Evolutionary conservation across 179 eudicot species (phyloP), one percentile per base, ranked within the genome.

Genomic region (Nepenthes alata): DNA sequence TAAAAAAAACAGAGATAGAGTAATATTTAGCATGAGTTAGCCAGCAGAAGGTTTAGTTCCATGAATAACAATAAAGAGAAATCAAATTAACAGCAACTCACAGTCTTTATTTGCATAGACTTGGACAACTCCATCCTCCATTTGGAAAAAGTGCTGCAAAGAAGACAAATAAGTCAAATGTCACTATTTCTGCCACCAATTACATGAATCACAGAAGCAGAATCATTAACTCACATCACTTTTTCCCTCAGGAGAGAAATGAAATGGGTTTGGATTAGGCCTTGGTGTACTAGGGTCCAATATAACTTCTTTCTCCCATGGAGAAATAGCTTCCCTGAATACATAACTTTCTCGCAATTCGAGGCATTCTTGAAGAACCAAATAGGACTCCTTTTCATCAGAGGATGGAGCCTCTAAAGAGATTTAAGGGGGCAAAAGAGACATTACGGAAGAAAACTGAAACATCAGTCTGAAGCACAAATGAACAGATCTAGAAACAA

Each of bases 71-170:
- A 47, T 41, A 35, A 61, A 62, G 16, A 14, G 14, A 11, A 50
- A 53, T 51, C 54, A 34, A 67, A 47, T 70, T 66, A 47, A 50
- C 60, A n/a, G 54, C 47, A 67, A 37, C 97, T 76, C 83, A 94
- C 99, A 75, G 63, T 83, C 82, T 84, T 85, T 84, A 77, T 76
- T 83, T 45, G 85, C 84, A 73, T 90, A 94, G 51, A 94, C 97
- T 67, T 94, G 96, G 68, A 85, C 89, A 61, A 94, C 96, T 51
- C 99, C 99, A 82, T 90, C 99, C 80, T 94, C 99, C 99, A 90
- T 94, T 72, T 85, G 81, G 72, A 90, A 90, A 74, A 82, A 70
- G 68, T 94, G 97, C 99, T 94, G 91, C 77, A 85, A 49, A 47
- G 37, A 9, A 66, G 57, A 54, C 0, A 7, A 68, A 54, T 2